These are phyloP conservation scores for Mycena rosella DNA, from an alignment of 768 basidiomycete genomes.

Conservation along the genomic window DNA sequence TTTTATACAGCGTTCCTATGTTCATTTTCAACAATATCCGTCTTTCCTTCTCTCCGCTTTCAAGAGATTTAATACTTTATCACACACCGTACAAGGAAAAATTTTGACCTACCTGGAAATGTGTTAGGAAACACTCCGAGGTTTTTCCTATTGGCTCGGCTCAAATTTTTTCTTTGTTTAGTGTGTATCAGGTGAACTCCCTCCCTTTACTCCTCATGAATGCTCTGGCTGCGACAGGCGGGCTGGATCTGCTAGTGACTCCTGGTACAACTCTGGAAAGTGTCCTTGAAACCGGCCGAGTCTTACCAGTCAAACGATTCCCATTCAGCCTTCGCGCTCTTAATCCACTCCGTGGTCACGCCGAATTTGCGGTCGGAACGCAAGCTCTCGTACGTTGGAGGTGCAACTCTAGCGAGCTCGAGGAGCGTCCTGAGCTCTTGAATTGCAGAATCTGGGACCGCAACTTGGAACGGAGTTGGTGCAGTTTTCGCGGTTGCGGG, in stretches of 20 bases:
- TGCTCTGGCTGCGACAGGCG: conserved; percentile 32
- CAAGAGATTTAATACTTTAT: background rate
- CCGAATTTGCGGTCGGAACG: conserved; percentile 9
- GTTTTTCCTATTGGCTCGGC: too few species aligned
- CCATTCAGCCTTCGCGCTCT: conserved; percentile 14
- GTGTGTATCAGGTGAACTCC: conserved; percentile 36
- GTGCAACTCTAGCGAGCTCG: background rate
- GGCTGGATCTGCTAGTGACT: conserved; percentile 27
- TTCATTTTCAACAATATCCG: conserved; percentile 37
- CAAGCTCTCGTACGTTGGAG: background rate
- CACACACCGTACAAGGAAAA: too few species aligned
- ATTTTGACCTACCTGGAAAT: too few species aligned
- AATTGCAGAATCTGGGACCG: conserved; percentile 11
- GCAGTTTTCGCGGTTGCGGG: background rate
- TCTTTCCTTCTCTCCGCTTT: background rate
- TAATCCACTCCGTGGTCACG: conserved; percentile 10
- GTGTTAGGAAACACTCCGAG: too few species aligned
- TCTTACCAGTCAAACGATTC: conserved; percentile 23
- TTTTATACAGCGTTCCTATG: conserved; percentile 23
- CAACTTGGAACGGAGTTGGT: conserved; percentile 5
- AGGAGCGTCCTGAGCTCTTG: conserved; percentile 9
- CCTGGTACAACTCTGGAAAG: conserved; percentile 19
- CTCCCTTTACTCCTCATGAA: conserved; percentile 34
- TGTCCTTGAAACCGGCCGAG: conserved; percentile 20
- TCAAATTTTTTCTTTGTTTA: too few species aligned